phyloP scores from a whole-genome alignment of 257 asterid species.

The Primulina eburnea region DNA sequence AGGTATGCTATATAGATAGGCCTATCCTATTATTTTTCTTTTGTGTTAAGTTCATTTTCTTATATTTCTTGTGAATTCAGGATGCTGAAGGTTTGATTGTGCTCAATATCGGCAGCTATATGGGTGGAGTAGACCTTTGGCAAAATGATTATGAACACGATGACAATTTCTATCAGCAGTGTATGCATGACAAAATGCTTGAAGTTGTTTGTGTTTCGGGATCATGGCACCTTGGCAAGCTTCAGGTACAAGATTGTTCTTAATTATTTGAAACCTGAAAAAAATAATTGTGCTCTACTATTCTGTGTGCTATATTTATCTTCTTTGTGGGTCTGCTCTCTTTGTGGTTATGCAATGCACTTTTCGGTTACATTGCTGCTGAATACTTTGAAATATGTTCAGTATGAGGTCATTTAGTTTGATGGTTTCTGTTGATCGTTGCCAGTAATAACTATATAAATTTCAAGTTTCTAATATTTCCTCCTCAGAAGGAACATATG shows the following conservation, averaged over 20 bases:
- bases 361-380: not conserved
- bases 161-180: conserved; percentile 67
- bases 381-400: conserved; percentile 1
- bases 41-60: conserved; percentile 15
- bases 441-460: not conserved
- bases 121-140: conserved; percentile 96
- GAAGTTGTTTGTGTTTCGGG: conserved; percentile 88
- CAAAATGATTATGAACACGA: conserved; percentile 76
- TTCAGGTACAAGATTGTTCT: conserved; percentile 52
- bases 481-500: not conserved
- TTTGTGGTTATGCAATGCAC: conserved; percentile 15
- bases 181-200: conserved; percentile 77
- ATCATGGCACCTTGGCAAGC: conserved; percentile 93
- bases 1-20: conserved; percentile 38
- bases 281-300: not conserved
- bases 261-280: not conserved
- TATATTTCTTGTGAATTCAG: conserved; percentile 34
- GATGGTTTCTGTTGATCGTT: conserved; percentile 2
- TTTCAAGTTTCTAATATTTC: not conserved
- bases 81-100: conserved; percentile 85
- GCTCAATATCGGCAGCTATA: conserved; percentile 85
- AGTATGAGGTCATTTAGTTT: conserved; percentile 3
- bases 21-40: conserved; percentile 4
- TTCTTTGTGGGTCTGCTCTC: conserved; percentile 19
- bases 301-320: not conserved